Evolutionary conservation across 2,329 filamentous ascomycete species (phyloP), one percentile per base, ranked within the genome.

Genomic region (Diplodia sapinea): DNA sequence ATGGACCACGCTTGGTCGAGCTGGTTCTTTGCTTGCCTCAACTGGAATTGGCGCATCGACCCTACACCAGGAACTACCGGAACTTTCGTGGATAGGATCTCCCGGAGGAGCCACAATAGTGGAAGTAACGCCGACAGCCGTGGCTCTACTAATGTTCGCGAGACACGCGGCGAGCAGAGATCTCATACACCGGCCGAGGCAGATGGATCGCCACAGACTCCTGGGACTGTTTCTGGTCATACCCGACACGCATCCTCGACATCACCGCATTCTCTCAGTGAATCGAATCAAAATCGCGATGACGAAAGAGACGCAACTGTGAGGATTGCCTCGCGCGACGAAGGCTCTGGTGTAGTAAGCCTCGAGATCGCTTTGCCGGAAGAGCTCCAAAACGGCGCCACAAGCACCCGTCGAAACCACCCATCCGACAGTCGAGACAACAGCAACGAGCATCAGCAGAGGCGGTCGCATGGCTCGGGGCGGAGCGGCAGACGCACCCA

Each of bases 291-390:
- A 63, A 57, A 75, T 73, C 70, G 74, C 23, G 72, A 75, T 23
- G 73, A 74, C 43, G 57, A 68, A 4, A 73, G 74, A 49, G 76
- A 79, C 52, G 77, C 77, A 8, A 72, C 75, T 36, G 78, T 79
- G 29, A 73, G 77, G n/a, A 79, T 79, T 36, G 78, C 76, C 7
- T 76, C 73, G n/a, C 70, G 77, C 31, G 68, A 70, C 23, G 63
- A 65, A 50, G 59, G 55, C 9, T 76, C 77, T 65, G 75, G 75
- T 3, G 74, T 78, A 26, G 77, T 79, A 13, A 26, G 76, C 66
- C 76, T 79, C 72, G 77, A 79, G 69, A 77, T 79, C 7, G 74
- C 75, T 23, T 70, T 79, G 20, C 77, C 77, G 9, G 72, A 75
- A 56, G 73, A 74, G 47, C 69, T 76, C 33, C 65, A 76, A 70